These are phyloP conservation scores for Penicillium chermesinum DNA, from an alignment of 495 filamentous ascomycete genomes.

Conservation along the genomic window DNA sequence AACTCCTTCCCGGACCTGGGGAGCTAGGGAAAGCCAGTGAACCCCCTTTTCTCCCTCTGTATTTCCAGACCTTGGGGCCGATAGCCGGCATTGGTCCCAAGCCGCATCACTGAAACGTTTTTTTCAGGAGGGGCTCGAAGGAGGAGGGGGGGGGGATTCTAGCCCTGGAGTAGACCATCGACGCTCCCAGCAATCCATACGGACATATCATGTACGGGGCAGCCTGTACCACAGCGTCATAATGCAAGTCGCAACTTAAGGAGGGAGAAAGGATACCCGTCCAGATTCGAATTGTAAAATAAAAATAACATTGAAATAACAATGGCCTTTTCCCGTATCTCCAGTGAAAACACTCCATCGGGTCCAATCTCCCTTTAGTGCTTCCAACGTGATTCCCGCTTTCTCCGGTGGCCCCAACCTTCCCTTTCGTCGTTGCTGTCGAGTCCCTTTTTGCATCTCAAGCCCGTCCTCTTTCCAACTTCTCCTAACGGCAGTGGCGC, in stretches of 20 bases:
- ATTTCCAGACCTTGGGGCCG: too few species aligned
- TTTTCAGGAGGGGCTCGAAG: too few species aligned
- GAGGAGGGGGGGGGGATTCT: too few species aligned
- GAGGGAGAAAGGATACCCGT: not conserved
- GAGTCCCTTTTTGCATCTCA: not conserved
- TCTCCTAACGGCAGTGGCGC: slow-evolving; percentile 10
- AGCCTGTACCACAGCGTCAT: too few species aligned
- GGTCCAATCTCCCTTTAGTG: not conserved
- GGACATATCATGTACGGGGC: too few species aligned
- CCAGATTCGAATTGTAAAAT: not conserved
- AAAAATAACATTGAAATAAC: not conserved
- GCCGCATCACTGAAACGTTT: too few species aligned
- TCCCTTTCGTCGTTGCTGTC: not conserved
- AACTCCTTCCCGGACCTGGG: not conserved
- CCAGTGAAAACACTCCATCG: not conserved
- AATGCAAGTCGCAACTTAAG: not conserved
- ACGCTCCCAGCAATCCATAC: too few species aligned
- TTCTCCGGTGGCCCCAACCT: slow-evolving; percentile 1
- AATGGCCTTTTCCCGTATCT: slow-evolving; percentile 3
- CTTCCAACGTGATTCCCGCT: not conserved
- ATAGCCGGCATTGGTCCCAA: too few species aligned
- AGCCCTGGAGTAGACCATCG: too few species aligned
- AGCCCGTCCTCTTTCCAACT: not conserved
- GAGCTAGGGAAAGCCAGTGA: too few species aligned
- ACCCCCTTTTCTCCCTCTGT: not conserved